A percentile compares a stretch with the other conserved stretches of the same genome.
Conservation (phyloP, 257 asterid species). For the Solanum phureja region DNA sequence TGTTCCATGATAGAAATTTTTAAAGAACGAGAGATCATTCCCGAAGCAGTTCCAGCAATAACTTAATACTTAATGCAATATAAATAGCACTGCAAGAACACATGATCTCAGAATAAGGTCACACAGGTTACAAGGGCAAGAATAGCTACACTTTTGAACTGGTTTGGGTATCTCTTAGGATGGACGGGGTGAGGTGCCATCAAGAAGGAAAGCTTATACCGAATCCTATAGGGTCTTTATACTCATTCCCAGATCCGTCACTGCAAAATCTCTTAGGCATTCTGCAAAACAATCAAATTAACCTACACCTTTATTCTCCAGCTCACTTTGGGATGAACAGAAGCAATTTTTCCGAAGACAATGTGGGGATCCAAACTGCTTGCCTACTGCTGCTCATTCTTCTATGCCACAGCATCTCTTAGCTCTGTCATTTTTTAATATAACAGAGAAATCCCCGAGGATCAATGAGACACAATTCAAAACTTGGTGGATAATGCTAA, state of each 20-base stretch:
- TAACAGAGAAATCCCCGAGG: not conserved
- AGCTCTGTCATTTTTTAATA: not conserved
- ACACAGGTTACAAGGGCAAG: not conserved
- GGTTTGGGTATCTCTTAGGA: not conserved
- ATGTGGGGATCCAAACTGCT: not conserved
- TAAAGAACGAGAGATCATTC: not conserved
- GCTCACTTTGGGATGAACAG: not conserved
- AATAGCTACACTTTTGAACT: not conserved
- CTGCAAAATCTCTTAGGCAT: not conserved
- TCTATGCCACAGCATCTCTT: not conserved
- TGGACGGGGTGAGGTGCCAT: not conserved
- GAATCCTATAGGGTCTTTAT: not conserved
- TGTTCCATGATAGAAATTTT: slow-evolving; percentile 11
- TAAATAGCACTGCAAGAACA: not conserved
- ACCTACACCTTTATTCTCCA: not conserved
- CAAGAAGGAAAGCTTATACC: not conserved
- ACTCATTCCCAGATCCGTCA: not conserved
- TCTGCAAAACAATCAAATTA: not conserved
- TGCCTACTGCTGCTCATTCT: not conserved
- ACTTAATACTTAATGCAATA: not conserved
- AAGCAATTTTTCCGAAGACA: not conserved
- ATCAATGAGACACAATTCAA: not conserved
- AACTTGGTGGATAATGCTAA: not conserved
- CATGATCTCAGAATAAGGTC: not conserved
- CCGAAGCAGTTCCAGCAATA: not conserved